These are phyloP conservation scores for Rhododendron molle DNA, from an alignment of 148 eudicot genomes.

Conservation along the genomic window DNA sequence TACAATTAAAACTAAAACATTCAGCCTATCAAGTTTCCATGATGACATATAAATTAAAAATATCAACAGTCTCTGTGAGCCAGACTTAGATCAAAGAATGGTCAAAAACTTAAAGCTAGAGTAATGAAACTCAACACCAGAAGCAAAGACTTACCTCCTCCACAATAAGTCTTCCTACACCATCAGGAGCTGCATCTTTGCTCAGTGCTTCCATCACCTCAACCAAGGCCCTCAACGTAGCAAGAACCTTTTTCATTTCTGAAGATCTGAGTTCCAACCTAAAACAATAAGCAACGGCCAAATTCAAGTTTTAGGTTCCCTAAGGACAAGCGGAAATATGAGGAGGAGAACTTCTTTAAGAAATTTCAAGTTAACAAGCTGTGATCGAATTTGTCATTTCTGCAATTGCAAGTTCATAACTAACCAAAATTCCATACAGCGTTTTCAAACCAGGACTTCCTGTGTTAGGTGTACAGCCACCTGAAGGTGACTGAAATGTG, in stretches of 20 bases:
- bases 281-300: constrained; percentile 20
- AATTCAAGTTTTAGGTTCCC: background rate
- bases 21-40: background rate
- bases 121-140: background rate
- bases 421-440: background rate
- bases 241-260: constrained; percentile 69
- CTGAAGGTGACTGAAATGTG: background rate
- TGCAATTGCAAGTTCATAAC: background rate
- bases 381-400: background rate
- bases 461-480: background rate
- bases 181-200: constrained; percentile 68
- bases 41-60: background rate
- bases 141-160: constrained; percentile 53
- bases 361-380: background rate
- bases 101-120: background rate
- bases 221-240: constrained; percentile 84
- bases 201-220: constrained; percentile 91
- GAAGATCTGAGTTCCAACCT: constrained; percentile 49
- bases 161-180: constrained; percentile 57
- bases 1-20: background rate
- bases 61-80: background rate
- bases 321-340: background rate
- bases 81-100: background rate
- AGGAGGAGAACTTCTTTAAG: background rate
- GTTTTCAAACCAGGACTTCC: background rate